Base-by-base conservation (phyloP, 2,329 filamentous ascomycete genomes). In the Fusarium nodosum region DNA sequence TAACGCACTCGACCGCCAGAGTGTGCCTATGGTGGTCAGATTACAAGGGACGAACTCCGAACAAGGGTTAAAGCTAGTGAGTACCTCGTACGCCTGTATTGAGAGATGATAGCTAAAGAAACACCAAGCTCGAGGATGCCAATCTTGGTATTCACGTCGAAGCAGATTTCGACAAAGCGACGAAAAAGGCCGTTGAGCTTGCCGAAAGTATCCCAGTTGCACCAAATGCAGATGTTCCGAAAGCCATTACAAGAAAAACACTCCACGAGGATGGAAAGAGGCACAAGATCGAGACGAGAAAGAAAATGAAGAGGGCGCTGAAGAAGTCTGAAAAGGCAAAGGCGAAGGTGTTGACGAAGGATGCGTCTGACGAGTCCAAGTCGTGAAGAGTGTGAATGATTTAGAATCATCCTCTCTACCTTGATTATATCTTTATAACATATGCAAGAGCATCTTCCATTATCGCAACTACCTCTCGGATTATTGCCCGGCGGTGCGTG, bases 11-110 rank as follows among this genome's bases (percentile, higher is more conserved):
- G 79, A 78, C 0, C 72, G 74, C 7, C 76, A 28, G 72, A 71
- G 4, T 13, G 75, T 84, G 6, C 83, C 83, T 0, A 78, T 85
- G 22, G 82, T 85, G 0, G 81, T 83, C 18, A 76, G 83, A 10
- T 71, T 85, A 2, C 83, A 85, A 60, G 83, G 83, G 2, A 85
- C 83, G 4, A 85, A 85, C 56, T 79, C 79, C 0, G 77, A 79
- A 5, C 68, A 77, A 22, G 83, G 80, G 1, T 57, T 84, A 33
- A 75, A 79, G 31, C 66, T 83, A 60, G 83, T 82, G 60, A 69
- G 81, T 77, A 6, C 12, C 5, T 4, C 1, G 0, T 1, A 4
- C 1, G 0, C 3, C 7, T 16, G 3, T 1, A 1, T 22, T 4
- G 2, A 7, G 7, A 9, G 26, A 24, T 0, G 4, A 16, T 13